phyloP scores from a whole-genome alignment of 768 basidiomycete species.

The Hemileccinum rubropunctum region DNA sequence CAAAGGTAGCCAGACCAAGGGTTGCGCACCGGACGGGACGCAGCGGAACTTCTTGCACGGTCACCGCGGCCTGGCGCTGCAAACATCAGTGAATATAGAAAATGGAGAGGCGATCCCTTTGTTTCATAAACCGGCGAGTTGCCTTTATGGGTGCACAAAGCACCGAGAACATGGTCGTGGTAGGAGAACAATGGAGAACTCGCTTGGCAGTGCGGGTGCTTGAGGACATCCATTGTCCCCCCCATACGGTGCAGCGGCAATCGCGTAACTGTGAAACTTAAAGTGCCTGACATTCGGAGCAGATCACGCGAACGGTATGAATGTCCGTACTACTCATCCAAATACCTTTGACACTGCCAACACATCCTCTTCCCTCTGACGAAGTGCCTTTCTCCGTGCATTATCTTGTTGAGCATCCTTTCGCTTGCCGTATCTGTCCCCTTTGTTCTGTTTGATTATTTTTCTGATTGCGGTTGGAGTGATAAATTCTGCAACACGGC shows the following conservation, averaged over 20 bases:
- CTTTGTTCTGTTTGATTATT: conserved; percentile 64
- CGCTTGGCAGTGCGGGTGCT: conserved; percentile 13
- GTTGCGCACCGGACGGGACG: conserved; percentile 3
- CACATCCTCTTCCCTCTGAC: conserved; percentile 68
- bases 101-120: conserved; percentile 14
- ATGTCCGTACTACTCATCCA: conserved; percentile 46
- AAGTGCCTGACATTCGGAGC: background rate
- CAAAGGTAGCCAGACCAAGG: conserved; percentile 26
- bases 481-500: conserved; percentile 69
- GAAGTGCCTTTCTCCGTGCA: conserved; percentile 57
- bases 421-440: conserved; percentile 76
- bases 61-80: background rate
- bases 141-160: conserved; percentile 31
- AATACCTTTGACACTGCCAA: conserved; percentile 89
- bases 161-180: conserved; percentile 11
- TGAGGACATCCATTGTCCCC: conserved; percentile 16
- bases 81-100: conserved; percentile 1
- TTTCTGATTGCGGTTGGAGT: conserved; percentile 82
- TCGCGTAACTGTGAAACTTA: conserved; percentile 1
- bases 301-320: background rate
- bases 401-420: conserved; percentile 76
- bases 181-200: conserved; percentile 31
- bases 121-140: conserved; percentile 22
- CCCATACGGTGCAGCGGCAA: background rate
- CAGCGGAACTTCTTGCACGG: background rate